Percentiles rank a stretch among this genome's conserved stretches.
Evolutionary conservation across 768 basidiomycete genomes (phyloP).

Genomic region (Suillus fuscotomentosus): DNA sequence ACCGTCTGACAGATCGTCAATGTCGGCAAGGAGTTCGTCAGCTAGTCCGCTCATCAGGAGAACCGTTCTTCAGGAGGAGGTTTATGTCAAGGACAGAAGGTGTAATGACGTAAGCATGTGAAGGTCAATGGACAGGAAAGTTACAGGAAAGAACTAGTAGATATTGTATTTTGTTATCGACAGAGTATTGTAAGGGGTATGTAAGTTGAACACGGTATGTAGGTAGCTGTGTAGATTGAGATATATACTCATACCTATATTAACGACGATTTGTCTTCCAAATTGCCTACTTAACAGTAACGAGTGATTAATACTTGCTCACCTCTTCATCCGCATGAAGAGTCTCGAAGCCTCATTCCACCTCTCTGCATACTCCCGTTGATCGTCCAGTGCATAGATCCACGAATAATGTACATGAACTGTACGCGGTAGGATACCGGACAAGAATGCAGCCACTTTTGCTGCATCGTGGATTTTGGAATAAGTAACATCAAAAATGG

Average conservation of each 20-base stretch:
- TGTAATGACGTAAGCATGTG: neutral
- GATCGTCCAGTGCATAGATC: constrained; percentile 9
- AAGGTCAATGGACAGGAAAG: neutral
- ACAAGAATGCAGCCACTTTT: constrained; percentile 24
- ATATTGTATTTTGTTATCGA: neutral
- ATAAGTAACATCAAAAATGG: constrained; percentile 10
- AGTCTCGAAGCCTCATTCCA: constrained; percentile 24
- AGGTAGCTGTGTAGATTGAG: neutral
- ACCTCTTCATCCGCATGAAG: constrained; percentile 14
- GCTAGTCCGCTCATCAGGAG: constrained; percentile 74
- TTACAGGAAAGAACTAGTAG: neutral
- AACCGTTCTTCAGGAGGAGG: neutral
- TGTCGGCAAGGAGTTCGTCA: constrained; percentile 90
- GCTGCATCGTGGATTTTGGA: constrained; percentile 19
- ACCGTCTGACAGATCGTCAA: constrained; percentile 80
- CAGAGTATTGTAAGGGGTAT: neutral
- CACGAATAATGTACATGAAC: constrained; percentile 12
- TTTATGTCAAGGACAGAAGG: neutral
- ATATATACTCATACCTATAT: neutral
- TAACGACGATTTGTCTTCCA: neutral
- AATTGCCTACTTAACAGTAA: neutral
- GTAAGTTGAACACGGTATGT: neutral
- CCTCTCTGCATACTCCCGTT: constrained; percentile 10
- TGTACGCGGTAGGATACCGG: constrained; percentile 22
- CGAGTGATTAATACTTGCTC: neutral